A percentile compares a stretch with the other conserved stretches of the same genome.
phyloP scores from a whole-genome alignment of 2,329 filamentous ascomycete genomes.

The Neopestalotiopsis sp. region DNA sequence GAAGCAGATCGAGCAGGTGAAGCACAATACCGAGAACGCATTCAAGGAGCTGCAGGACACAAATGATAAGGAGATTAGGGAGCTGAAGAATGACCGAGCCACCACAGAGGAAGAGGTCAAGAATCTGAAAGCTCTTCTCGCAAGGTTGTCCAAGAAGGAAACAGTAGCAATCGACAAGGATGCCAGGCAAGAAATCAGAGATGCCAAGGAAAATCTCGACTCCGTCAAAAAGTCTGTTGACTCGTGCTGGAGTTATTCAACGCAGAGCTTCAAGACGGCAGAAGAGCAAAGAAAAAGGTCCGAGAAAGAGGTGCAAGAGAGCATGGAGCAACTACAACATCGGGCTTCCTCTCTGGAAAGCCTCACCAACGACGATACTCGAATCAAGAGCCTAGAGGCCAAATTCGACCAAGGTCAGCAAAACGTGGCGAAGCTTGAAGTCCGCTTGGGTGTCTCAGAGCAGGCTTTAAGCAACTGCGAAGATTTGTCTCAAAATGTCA shows the following conservation, averaged over 20 bases:
- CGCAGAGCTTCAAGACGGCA: background rate
- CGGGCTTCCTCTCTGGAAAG: background rate
- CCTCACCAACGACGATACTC: too few species aligned
- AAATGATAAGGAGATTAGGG: background rate
- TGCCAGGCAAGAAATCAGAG: background rate
- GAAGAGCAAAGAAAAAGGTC: background rate
- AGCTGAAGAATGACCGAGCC: background rate
- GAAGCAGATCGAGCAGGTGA: background rate
- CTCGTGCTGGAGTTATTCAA: background rate
- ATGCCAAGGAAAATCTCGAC: background rate
- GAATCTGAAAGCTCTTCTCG: background rate
- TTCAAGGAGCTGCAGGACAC: background rate
- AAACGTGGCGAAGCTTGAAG: background rate
- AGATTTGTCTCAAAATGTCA: background rate
- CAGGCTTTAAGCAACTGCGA: background rate
- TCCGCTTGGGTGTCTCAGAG: background rate
- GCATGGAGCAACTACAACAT: background rate
- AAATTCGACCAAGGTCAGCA: background rate
- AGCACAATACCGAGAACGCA: background rate
- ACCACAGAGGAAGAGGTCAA: background rate
- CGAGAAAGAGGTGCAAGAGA: background rate
- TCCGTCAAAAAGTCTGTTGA: background rate
- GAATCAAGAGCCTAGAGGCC: background rate
- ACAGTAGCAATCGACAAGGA: background rate
- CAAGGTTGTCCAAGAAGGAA: background rate